Evolutionary conservation across 257 asterid species (phyloP), one percentile per base, ranked within the genome.

Genomic region (Primulina tabacum): DNA sequence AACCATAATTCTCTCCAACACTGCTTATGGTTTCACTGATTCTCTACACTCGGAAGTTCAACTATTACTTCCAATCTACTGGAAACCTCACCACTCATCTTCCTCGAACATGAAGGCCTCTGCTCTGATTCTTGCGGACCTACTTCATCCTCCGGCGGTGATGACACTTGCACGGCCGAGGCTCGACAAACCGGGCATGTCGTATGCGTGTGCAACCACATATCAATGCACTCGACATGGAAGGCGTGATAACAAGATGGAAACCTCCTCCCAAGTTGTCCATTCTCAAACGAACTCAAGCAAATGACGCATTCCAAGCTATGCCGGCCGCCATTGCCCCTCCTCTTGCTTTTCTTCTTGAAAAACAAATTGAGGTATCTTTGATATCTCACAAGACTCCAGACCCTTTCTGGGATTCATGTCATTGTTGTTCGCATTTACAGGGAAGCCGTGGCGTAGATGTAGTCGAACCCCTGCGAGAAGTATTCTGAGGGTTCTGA

Each of bases 151-250:
- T 50, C 21, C 56, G 56, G 20, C 8, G 1, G 56, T 6, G 6
- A 14, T 43, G 53, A 14, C n/a, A 43, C n/a, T 12, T 43, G 53
- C 56, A 16, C 56, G 56, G 56, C 56, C 20, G 56, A 50, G 0
- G 56, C 21, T 50, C 97, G 89, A 70, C 97, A 91, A 0, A 91
- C 87, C 28, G 97, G 96, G 66, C 97, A 91, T 0, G 97, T 87
- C 56, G 96, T 85, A 68, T 91, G 95, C 61, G 77, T 81, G 11
- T 89, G 90, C 4, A 91, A 90, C 97, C 97, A 91, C 33, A 87
- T 85, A 66, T 91, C 96, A 7, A 89, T 86, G 58, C 96, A 91
- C 40, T 84, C 97, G 0, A 87, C 88, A 79, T 91, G 97, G 56
- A 50, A 50, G 8, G 56, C 20, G 20, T 16, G 20, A 50, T 16